Evolutionary conservation across 2,329 filamentous ascomycete genomes (phyloP), one percentile per base, ranked within the genome.

Genomic region (Colletotrichum somersetense): DNA sequence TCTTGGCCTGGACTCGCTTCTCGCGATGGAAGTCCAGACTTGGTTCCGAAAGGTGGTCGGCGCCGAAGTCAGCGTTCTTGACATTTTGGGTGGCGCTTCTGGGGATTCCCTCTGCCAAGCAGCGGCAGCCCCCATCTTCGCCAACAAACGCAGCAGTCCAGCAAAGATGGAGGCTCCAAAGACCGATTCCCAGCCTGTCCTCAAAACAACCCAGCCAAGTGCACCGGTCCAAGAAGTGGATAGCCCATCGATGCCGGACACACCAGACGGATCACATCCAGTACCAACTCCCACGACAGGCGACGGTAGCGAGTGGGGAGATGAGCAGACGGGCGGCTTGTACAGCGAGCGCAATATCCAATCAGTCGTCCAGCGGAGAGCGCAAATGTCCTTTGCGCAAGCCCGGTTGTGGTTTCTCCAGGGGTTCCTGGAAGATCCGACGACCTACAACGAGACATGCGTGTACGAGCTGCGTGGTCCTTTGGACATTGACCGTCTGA

Each of bases 401-500:
- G 77, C 80, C 0, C 76, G 83, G 0, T 83, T 85, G 72, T 86
- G 82, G 82, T 83, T 84, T 68, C 71, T 82, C 0, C 71, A 74
- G 5, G 68, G 76, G 8, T 77, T 76, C 4, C 35, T 84, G 3
- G 71, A 83, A 10, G 80, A 86, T 58, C 77, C 77, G 10, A 82
- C 80, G 0, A 80, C 81, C 2, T 82, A 80, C 71, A 87, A 87
- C 73, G 77, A 82, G 40, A 79, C 82, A 0, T 73, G 79, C 1
- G 75, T 62, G 0, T 77, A 79, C 65, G 71, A 77, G 2, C 53
- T 86, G 3, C 75, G 53, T 0, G 84, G 85, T 0, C 64, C 58
- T 2, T 48, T 87, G 0, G 64, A 73, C 1, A 46, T 82, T 20
- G 70, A 72, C 10, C 66, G 76, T 2, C 74, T 86, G 14, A 74